A percentile compares a stretch with the other conserved stretches of the same genome.
Evolutionary conservation across 371 early-diverging fungal genomes (phyloP).

Genomic region (Saksenaea oblongispora): DNA sequence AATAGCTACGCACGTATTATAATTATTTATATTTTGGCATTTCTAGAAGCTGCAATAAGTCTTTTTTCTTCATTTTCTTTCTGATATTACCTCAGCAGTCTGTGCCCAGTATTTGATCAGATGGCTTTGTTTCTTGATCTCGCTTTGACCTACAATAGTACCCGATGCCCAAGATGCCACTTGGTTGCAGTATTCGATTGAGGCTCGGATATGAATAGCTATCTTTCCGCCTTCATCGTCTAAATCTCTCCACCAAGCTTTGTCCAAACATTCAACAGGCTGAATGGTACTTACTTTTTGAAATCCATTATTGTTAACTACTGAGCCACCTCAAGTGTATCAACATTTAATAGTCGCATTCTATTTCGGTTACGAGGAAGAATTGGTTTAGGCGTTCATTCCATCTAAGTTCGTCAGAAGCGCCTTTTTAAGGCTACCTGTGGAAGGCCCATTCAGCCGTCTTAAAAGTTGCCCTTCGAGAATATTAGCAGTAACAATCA

Average conservation of each 20-base stretch:
- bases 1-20: slow-evolving; percentile 89
- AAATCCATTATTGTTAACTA: slow-evolving; percentile 93
- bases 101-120: slow-evolving; percentile 84
- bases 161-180: slow-evolving; percentile 89
- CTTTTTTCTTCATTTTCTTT: not conserved
- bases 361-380: slow-evolving; percentile 67
- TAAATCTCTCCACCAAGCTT: slow-evolving; percentile 83
- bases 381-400: slow-evolving; percentile 73
- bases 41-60: slow-evolving; percentile 20
- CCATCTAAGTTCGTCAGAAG: slow-evolving; percentile 56
- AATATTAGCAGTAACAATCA: slow-evolving; percentile 71
- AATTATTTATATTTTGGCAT: slow-evolving; percentile 62
- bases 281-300: slow-evolving; percentile 76
- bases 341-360: slow-evolving; percentile 78
- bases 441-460: slow-evolving; percentile 55
- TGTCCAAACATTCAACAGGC: slow-evolving; percentile 85
- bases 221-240: slow-evolving; percentile 24
- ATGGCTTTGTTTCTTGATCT: slow-evolving; percentile 73
- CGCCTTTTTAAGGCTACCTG: slow-evolving; percentile 62
- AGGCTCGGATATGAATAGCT: slow-evolving; percentile 70
- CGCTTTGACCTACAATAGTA: slow-evolving; percentile 75
- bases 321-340: slow-evolving; percentile 91
- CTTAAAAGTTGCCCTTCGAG: slow-evolving; percentile 73
- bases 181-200: slow-evolving; percentile 70
- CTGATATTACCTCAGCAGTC: slow-evolving; percentile 69